Evolutionary conservation across 768 basidiomycete genomes (phyloP), one percentile per base, ranked within the genome.

Genomic region (Kwoniella dendrophila): DNA sequence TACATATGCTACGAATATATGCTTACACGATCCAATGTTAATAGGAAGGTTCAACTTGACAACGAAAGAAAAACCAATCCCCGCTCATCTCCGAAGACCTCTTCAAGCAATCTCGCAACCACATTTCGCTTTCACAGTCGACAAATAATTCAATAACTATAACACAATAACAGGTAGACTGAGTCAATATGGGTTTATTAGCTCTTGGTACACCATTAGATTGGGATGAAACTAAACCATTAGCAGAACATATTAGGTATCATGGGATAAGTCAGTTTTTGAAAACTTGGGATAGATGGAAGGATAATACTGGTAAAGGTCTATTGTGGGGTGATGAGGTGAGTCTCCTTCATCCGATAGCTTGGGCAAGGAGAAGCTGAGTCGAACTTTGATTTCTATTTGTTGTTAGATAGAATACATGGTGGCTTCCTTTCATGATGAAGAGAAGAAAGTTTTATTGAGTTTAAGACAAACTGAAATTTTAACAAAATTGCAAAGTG

Each of bases 241-340:
- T 90, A 70, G 89, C 91, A 16, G 87, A 92, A 74, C 92, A 97
- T 81, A 90, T 98, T 67, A 84, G 93, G 67, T 81, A 82, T 53
- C 94, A 98, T 78, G 96, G 96, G 47, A 92, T 98, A 73, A 87
- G 89, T 6, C 96, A 99, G 80, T 95, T 99, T 78, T 80, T 99
- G 56, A 85, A 94, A 71, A 91, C 86, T 51, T 99, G 93, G 92
- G 87, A 93, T 74, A 85, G 87, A 49, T 83, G 94, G 75, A 98
- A 96, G 83, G 89, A 91, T 75, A 84, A 90, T 66, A 85, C 86
- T 22, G 94, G 93, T 1, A 93, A 98, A 73, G 90, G 92, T 66
- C 82, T 99, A 30, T 84, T 96, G 11, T 99, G 96, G 96, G 96
- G 96, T 18, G 96, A 99, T 74, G 96, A 99, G 88, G 95, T 95